A percentile compares a stretch with the other conserved stretches of the same genome.
Conservation (phyloP, 2,329 filamentous ascomycete species). For the Colletotrichum liaoningense region DNA sequence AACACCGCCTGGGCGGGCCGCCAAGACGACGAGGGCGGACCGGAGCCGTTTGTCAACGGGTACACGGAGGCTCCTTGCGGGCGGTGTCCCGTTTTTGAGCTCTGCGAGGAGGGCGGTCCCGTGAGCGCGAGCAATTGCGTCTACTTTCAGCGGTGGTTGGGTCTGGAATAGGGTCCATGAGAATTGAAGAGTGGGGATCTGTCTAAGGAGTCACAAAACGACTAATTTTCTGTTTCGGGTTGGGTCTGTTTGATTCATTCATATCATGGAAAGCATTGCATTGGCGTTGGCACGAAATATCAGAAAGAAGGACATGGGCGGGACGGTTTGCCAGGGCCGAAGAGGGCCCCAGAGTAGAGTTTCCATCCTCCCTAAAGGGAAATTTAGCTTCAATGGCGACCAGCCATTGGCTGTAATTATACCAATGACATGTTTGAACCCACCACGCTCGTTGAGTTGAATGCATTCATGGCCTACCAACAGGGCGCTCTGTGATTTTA, state of each 20-base stretch:
- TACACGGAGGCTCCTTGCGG: conserved; percentile 93
- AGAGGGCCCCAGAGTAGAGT: conserved; percentile 4
- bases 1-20: conserved; percentile 50
- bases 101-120: conserved; percentile 91
- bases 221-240: background rate
- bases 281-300: conserved; percentile 33
- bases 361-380: conserved; percentile 16
- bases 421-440: conserved; percentile 12
- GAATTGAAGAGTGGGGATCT: background rate
- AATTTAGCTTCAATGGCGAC: background rate
- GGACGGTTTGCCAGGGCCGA: conserved; percentile 16
- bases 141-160: conserved; percentile 90
- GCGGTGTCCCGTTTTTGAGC: conserved; percentile 89
- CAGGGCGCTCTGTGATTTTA: background rate
- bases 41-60: conserved; percentile 70
- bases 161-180: conserved; percentile 31
- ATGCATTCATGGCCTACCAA: too few relatives aligned
- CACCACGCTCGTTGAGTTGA: background rate
- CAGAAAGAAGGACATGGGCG: conserved; percentile 16
- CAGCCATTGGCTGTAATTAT: conserved; percentile 3
- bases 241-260: conserved; percentile 17
- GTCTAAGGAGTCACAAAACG: too few relatives aligned
- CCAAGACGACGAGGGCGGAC: conserved; percentile 51
- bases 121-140: conserved; percentile 91
- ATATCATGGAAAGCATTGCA: conserved; percentile 34